Conservation (phyloP, 768 basidiomycete species). For the Lactifluus rugatus region DNA sequence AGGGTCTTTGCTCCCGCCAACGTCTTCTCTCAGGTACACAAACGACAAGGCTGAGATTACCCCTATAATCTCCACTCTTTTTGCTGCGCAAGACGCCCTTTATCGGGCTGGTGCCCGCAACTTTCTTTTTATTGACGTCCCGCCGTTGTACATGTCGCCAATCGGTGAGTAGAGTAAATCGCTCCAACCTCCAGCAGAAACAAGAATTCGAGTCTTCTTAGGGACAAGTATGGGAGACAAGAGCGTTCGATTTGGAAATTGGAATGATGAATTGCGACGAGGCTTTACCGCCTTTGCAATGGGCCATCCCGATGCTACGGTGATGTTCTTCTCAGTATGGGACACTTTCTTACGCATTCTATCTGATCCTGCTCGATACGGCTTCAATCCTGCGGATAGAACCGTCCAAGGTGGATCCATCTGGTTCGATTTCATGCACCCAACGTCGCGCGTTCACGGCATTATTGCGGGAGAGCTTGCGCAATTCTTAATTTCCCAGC, state of each 20-base stretch:
- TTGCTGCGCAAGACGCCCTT: conserved; percentile 35
- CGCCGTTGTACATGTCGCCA: conserved; percentile 39
- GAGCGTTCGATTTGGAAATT: conserved; percentile 10
- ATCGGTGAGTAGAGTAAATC: conserved; percentile 22
- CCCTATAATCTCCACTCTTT: conserved; percentile 25
- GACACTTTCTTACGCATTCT: conserved; percentile 23
- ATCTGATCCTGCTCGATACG: conserved; percentile 19
- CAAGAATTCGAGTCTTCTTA: neutral
- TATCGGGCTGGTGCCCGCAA: conserved; percentile 37
- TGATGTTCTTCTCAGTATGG: conserved; percentile 22
- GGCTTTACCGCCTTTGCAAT: conserved; percentile 18
- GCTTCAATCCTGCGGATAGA: conserved; percentile 15
- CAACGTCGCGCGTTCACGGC: conserved; percentile 12
- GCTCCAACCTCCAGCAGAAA: neutral
- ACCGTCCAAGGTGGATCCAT: conserved; percentile 9
- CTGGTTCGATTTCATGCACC: conserved; percentile 19
- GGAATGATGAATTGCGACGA: conserved; percentile 11
- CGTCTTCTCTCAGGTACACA: neutral
- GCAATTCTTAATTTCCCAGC: conserved; percentile 7
- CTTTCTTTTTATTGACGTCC: conserved; percentile 50
- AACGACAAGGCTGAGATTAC: conserved; percentile 10
- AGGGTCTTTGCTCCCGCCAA: conserved; percentile 25
- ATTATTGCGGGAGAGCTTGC: conserved; percentile 14
- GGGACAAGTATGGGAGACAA: conserved; percentile 10
- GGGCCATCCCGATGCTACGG: conserved; percentile 21